These are phyloP conservation scores for Corymbia calophylla DNA, from an alignment of 441 rosid genomes.

Conservation along the genomic window DNA sequence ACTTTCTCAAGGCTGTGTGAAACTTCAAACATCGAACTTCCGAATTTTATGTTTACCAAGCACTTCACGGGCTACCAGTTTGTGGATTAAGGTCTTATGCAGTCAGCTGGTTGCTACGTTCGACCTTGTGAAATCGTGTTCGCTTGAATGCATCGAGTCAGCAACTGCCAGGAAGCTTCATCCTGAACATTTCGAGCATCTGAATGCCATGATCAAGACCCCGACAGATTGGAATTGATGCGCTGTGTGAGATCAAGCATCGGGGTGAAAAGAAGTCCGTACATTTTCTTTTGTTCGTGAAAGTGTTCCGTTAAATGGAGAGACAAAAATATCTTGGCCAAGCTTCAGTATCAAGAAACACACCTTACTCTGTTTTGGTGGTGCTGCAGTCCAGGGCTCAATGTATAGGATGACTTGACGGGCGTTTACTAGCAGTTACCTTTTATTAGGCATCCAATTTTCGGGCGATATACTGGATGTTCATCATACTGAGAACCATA, in stretches of 20 bases:
- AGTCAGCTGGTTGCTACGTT: not conserved
- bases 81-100: not conserved
- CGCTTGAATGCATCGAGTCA: not conserved
- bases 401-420: not conserved
- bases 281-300: not conserved
- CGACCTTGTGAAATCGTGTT: not conserved
- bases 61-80: not conserved
- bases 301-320: not conserved
- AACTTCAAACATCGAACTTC: not conserved
- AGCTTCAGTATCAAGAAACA: not conserved
- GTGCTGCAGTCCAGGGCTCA: not conserved
- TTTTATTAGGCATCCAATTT: not conserved
- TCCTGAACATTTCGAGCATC: not conserved
- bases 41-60: not conserved
- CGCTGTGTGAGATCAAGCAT: not conserved
- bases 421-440: not conserved
- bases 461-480: not conserved
- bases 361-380: not conserved
- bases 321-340: not conserved
- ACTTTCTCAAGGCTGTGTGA: not conserved
- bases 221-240: not conserved
- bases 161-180: not conserved
- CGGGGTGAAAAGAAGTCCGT: no score
- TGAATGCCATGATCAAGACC: not conserved
- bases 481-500: not conserved